These are phyloP conservation scores for Saxophila tyrrhenica DNA, from an alignment of 495 filamentous ascomycete genomes.

Conservation along the genomic window DNA sequence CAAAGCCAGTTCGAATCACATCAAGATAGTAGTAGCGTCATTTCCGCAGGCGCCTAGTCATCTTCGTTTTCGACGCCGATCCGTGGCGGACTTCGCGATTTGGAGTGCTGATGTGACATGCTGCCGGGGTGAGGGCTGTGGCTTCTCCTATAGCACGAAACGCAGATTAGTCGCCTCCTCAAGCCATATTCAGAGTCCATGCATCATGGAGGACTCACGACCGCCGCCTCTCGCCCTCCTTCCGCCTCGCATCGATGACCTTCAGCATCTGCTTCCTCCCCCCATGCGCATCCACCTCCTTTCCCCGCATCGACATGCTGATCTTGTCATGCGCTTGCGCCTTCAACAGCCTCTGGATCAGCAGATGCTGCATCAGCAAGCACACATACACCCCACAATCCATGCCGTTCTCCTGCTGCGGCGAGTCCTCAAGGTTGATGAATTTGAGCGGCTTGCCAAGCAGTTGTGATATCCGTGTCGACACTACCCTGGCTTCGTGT, in stretches of 20 bases:
- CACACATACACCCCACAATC: constrained; percentile 98
- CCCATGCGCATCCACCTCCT: constrained; percentile 60
- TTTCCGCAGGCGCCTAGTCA: not conserved
- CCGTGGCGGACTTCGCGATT: constrained; percentile 24
- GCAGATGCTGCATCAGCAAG: constrained; percentile 77
- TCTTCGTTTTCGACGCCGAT: constrained; percentile 27
- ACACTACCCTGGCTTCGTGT: constrained; percentile 54
- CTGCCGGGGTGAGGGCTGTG: constrained; percentile 20
- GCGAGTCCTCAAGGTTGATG: constrained; percentile 66
- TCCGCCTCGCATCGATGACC: constrained; percentile 69
- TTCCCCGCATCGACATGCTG: constrained; percentile 82
- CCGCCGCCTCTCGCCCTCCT: constrained; percentile 63
- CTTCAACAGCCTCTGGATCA: constrained; percentile 68
- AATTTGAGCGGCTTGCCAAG: constrained; percentile 57
- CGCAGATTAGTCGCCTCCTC: no score
- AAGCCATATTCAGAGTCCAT: no score
- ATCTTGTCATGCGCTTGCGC: constrained; percentile 69
- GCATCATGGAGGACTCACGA: constrained; percentile 50
- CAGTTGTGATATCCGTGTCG: constrained; percentile 49
- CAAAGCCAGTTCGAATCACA: not conserved
- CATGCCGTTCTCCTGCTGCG: constrained; percentile 81
- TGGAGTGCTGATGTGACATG: constrained; percentile 11
- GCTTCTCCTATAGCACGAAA: constrained; percentile 15
- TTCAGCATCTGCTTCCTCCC: constrained; percentile 79
- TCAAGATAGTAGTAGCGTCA: not conserved